phyloP scores from a whole-genome alignment of 1,139 yeast genomes.

The Magnusiomyces tetraspermus region DNA sequence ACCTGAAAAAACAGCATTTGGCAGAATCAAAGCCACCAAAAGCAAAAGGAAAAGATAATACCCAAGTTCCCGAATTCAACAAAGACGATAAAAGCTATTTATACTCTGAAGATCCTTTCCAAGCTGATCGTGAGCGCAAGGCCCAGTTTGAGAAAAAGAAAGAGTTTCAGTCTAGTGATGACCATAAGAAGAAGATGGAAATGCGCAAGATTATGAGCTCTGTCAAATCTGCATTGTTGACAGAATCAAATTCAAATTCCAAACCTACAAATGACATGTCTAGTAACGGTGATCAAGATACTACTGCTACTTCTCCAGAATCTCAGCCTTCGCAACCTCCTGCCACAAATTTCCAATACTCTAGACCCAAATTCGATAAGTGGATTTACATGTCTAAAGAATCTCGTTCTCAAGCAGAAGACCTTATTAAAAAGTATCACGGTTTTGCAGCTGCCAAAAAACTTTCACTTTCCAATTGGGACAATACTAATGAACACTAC shows the following conservation, averaged over 20 bases:
- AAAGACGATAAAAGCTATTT: slow-evolving; percentile 14
- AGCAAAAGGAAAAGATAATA: slow-evolving; percentile 12
- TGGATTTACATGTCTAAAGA: slow-evolving; percentile 29
- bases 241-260: slow-evolving; percentile 3
- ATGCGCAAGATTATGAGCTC: slow-evolving; percentile 14
- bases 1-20: slow-evolving; percentile 30
- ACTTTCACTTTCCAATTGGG: slow-evolving; percentile 2
- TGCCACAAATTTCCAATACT: not conserved
- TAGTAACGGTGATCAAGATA: slow-evolving; percentile 10
- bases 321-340: slow-evolving; percentile 8
- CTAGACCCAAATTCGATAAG: slow-evolving; percentile 23
- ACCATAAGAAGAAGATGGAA: slow-evolving; percentile 16
- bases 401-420: slow-evolving; percentile 27
- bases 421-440: slow-evolving; percentile 25
- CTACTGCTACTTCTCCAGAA: slow-evolving; percentile 1
- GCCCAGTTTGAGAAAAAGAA: slow-evolving; percentile 17
- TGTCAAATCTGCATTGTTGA: slow-evolving; percentile 14
- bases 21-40: slow-evolving; percentile 14
- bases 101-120: slow-evolving; percentile 67
- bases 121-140: slow-evolving; percentile 44
- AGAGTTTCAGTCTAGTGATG: slow-evolving; percentile 12
- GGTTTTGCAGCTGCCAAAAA: slow-evolving; percentile 20
- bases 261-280: not conserved
- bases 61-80: not conserved
- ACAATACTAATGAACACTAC: not conserved